Evolutionary conservation across 2,329 filamentous ascomycete genomes (phyloP).

Genomic region (Thyridium curvatum): DNA sequence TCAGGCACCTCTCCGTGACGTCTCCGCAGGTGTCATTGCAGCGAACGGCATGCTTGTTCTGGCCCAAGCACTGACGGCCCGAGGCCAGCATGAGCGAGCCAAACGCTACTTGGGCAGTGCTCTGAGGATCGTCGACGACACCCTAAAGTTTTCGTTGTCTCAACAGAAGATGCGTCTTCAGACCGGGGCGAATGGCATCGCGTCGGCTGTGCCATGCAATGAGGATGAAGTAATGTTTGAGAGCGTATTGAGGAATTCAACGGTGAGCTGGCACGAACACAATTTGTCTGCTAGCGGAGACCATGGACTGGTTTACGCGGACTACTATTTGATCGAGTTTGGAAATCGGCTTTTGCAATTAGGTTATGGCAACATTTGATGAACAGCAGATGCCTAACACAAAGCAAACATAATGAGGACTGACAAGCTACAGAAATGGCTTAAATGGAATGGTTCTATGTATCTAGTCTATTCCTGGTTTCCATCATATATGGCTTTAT

Average conservation of each 20-base stretch:
- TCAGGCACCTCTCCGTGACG: too few species aligned
- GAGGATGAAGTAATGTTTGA: conserved; percentile 7
- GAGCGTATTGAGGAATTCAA: conserved; percentile 11
- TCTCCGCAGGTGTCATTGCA: conserved; percentile 9
- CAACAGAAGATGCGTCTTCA: too few species aligned
- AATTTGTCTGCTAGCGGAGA: conserved; percentile 9
- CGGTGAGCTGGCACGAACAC: conserved; percentile 6
- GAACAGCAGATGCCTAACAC: too few species aligned
- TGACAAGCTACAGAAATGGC: too few species aligned
- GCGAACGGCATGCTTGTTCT: conserved; percentile 13
- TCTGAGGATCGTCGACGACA: conserved; percentile 2
- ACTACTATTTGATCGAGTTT: conserved; percentile 33
- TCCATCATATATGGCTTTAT: too few species aligned
- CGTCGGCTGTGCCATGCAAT: conserved; percentile 1
- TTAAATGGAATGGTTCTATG: too few species aligned
- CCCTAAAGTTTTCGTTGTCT: conserved; percentile 1
- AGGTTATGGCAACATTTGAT: conserved; percentile 6
- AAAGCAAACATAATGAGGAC: too few species aligned
- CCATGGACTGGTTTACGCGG: conserved; percentile 31
- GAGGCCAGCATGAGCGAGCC: neutral
- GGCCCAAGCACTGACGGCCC: conserved; percentile 5
- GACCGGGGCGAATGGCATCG: neutral
- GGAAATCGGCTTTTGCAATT: conserved; percentile 30
- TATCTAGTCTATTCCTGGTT: too few species aligned
- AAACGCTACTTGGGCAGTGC: conserved; percentile 1